phyloP scores from a whole-genome alignment of 2,329 filamentous ascomycete species.

The Aspergillus persii region DNA sequence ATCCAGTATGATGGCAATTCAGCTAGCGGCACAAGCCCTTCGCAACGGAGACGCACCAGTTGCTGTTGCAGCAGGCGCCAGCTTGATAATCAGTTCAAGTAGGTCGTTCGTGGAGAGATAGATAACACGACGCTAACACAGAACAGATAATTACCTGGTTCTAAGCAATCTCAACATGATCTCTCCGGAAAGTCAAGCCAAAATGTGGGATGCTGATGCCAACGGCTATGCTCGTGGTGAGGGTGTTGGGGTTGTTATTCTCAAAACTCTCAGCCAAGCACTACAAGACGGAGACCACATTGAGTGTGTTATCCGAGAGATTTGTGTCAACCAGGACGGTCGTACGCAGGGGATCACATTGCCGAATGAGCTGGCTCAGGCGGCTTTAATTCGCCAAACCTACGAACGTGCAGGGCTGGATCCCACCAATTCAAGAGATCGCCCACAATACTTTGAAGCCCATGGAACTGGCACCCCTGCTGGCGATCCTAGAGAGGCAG shows the following conservation, averaged over 20 bases:
- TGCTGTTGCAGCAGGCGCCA: slow-evolving; percentile 7
- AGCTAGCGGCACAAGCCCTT: slow-evolving; percentile 25
- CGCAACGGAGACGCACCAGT: slow-evolving; percentile 19
- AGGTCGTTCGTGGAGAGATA: background rate
- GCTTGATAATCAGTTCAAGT: slow-evolving; percentile 9
- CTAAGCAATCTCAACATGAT: slow-evolving; percentile 35
- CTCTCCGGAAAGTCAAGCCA: slow-evolving; percentile 50
- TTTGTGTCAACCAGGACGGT: slow-evolving; percentile 57
- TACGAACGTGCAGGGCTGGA: slow-evolving; percentile 39
- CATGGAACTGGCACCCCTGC: slow-evolving; percentile 44
- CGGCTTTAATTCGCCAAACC: slow-evolving; percentile 32
- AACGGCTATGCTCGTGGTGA: slow-evolving; percentile 53
- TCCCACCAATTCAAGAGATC: slow-evolving; percentile 15
- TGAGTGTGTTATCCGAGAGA: slow-evolving; percentile 48
- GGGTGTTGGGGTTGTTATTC: slow-evolving; percentile 46
- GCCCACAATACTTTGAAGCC: slow-evolving; percentile 46
- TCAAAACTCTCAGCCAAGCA: slow-evolving; percentile 51
- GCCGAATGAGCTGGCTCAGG: slow-evolving; percentile 49
- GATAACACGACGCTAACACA: background rate
- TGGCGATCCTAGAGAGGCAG: slow-evolving; percentile 30
- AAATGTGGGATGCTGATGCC: slow-evolving; percentile 42
- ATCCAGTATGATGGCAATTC: slow-evolving; percentile 32
- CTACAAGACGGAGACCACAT: slow-evolving; percentile 45
- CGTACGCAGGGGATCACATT: slow-evolving; percentile 57
- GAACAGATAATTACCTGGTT: background rate